Evolutionary conservation across 73 alveolate species (phyloP).

Genomic region (Urostyla sp.): DNA sequence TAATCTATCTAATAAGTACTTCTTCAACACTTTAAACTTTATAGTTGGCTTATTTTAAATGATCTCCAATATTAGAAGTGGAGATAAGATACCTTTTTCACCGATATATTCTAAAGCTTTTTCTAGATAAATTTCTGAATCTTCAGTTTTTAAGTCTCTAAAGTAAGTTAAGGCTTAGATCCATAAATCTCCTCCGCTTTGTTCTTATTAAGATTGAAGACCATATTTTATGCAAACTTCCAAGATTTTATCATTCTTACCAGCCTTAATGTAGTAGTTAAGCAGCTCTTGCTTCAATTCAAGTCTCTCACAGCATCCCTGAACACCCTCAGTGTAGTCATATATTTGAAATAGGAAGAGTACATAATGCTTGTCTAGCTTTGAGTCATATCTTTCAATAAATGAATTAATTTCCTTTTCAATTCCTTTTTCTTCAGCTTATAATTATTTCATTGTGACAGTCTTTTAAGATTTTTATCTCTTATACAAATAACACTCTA

Average conservation of each 20-base stretch:
- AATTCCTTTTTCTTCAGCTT: conserved; percentile 2
- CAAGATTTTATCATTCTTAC: conserved; percentile 70
- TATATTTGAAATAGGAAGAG: conserved; percentile 84
- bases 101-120: conserved; percentile 51
- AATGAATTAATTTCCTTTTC: conserved; percentile 77
- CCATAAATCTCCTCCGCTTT: conserved; percentile 76
- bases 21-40: conserved; percentile 41
- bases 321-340: conserved; percentile 82
- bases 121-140: conserved; percentile 38
- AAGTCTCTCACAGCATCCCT: conserved; percentile 73
- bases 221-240: conserved; percentile 77
- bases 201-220: conserved; percentile 64
- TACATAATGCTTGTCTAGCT: conserved; percentile 84
- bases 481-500: conserved; percentile 81
- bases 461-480: conserved; percentile 39
- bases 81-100: conserved; percentile 36
- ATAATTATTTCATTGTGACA: conserved; percentile 20
- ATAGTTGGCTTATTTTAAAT: conserved; percentile 46
- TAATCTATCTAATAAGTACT: conserved; percentile 44
- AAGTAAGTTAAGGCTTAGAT: conserved; percentile 73
- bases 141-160: conserved; percentile 61
- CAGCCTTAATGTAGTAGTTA: conserved; percentile 74
- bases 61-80: conserved; percentile 64
- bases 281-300: conserved; percentile 83
- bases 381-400: conserved; percentile 67